Evolutionary conservation across 164 flowering plant species (phyloP), one percentile per base, ranked within the genome.

Genomic region (Annona cherimola): DNA sequence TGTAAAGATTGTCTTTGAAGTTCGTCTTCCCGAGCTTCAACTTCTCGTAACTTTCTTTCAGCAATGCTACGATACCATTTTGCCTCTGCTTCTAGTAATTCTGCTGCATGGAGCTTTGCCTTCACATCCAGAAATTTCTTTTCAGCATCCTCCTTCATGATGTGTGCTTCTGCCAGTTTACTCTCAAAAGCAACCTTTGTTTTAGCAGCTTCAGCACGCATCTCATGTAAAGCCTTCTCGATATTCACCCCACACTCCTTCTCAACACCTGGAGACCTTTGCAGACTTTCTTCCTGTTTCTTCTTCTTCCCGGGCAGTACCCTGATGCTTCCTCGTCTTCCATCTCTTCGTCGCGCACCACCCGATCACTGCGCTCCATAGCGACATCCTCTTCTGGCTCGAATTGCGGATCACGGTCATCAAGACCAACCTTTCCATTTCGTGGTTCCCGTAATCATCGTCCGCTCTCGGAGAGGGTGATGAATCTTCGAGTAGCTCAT

Each of bases 11-110:
- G 89, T 72, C 92, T 85, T 57, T 88, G 80, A 68, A 91, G 87
- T 69, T 87, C 96, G 84, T 91, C 98, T 84, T 90, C 98, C 69
- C 96, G 96, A 45, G 88, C 89, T 83, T 90, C 93, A 81, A 89
- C 87, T 81, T 95, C 99, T 68, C 82, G 87, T 45, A 95, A 75
- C 81, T 86, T 90, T 78, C 99, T 86, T 81, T 91, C 94, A 7
- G 99, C 93, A 66, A 84, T 77, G 66, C 86, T 83, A 70, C 78
- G 89, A 75, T 62, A 84, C 66, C 89, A 79, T 66, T 66, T 84
- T 42, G 96, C 96, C 71, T 95, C 98, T 45, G 79, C 85, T 83
- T 93, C 88, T 73, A 90, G 84, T 71, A 89, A 79, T 79, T 93
- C 96, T 43, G 92, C 98, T 60, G 86, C 80, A 73, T 70, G 89